phyloP scores from a whole-genome alignment of 1,284 basidiomycete species.

The Ceratobasidium sp. region DNA sequence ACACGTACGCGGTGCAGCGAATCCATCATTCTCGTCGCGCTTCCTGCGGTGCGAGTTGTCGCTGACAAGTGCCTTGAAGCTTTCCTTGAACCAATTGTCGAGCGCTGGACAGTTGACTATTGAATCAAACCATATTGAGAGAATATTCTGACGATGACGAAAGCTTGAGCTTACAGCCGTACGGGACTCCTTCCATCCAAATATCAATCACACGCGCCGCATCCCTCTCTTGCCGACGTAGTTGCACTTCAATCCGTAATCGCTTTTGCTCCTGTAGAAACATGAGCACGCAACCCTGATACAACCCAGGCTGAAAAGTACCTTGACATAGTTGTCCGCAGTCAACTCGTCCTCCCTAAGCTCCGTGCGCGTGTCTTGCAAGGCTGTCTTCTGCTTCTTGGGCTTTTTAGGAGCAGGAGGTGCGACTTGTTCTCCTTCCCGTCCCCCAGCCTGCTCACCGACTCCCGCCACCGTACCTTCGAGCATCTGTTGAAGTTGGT shows the following conservation, averaged over 20 bases:
- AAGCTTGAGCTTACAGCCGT: constrained; percentile 65
- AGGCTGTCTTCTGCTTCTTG: constrained; percentile 58
- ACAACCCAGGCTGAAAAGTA: not conserved
- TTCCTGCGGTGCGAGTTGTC: constrained; percentile 31
- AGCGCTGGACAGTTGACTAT: constrained; percentile 74
- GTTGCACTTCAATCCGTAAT: constrained; percentile 65
- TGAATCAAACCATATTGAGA: not conserved
- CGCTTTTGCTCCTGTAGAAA: constrained; percentile 64
- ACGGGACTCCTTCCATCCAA: constrained; percentile 76
- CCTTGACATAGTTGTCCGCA: constrained; percentile 69
- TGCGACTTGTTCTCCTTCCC: constrained; percentile 62
- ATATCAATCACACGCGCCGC: constrained; percentile 68
- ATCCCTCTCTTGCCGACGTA: constrained; percentile 70
- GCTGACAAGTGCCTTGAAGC: constrained; percentile 41
- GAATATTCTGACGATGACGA: not conserved
- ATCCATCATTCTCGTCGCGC: constrained; percentile 34
- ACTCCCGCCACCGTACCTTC: constrained; percentile 6
- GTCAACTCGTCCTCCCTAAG: constrained; percentile 82
- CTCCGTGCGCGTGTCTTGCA: constrained; percentile 76
- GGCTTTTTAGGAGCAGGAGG: constrained; percentile 51
- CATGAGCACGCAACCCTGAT: not conserved
- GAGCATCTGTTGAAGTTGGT: not conserved
- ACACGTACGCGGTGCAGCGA: constrained; percentile 32
- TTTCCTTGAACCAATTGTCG: constrained; percentile 75
- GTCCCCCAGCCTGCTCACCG: constrained; percentile 31